Percentiles rank a stretch among this genome's conserved stretches.
Evolutionary conservation across 179 eudicot species (phyloP).

Genomic region (Spergularia azorica): DNA sequence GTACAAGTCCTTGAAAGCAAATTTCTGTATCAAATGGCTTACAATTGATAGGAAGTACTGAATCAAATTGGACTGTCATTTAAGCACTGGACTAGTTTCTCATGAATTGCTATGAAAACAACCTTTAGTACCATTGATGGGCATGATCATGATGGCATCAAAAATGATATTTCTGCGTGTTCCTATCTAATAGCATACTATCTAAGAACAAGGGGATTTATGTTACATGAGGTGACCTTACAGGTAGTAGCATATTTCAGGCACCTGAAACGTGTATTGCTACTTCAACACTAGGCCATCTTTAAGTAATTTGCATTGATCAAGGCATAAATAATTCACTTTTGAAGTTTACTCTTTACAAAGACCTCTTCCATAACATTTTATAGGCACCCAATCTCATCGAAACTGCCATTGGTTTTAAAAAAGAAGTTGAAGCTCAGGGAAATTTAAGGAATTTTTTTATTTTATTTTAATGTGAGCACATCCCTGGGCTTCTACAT

Average conservation of each 20-base stretch:
- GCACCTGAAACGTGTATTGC: neutral
- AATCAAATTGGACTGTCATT: constrained; percentile 20
- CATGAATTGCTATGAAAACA: neutral
- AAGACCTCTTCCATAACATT: neutral
- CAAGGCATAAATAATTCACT: neutral
- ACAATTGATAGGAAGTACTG: constrained; percentile 54
- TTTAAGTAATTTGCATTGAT: neutral
- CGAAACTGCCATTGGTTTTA: too few species aligned
- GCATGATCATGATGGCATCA: neutral
- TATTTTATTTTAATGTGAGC: neutral
- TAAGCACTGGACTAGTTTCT: constrained; percentile 6
- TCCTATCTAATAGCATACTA: neutral
- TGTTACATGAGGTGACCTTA: neutral
- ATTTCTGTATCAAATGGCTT: constrained; percentile 95
- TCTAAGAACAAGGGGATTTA: constrained; percentile 1
- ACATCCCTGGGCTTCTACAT: neutral
- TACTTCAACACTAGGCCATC: constrained; percentile 2
- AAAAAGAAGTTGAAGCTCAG: too few species aligned
- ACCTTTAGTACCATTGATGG: neutral
- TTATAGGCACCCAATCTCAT: neutral
- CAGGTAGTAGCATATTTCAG: neutral
- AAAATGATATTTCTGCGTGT: neutral
- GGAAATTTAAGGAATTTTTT: too few species aligned
- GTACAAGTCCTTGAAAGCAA: constrained; percentile 89
- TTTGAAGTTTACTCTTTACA: neutral